phyloP scores from a whole-genome alignment of 1,284 basidiomycete genomes.

The Erythrobasidium hasegawianum region DNA sequence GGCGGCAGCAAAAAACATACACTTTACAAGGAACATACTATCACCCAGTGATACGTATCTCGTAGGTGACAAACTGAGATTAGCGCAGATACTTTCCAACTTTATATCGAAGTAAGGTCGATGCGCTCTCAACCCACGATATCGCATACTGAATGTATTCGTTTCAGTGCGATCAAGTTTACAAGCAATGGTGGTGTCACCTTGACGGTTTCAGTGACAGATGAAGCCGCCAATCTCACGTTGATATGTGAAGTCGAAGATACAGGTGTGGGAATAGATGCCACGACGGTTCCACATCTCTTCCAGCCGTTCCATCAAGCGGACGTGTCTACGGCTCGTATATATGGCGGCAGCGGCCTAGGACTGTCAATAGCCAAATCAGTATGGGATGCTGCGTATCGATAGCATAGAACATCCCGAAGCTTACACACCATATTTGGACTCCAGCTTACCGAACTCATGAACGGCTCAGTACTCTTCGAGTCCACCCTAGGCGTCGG shows the following conservation, averaged over 20 bases:
- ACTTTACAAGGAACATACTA: slow-evolving; percentile 45
- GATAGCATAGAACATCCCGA: neutral
- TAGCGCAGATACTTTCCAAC: slow-evolving; percentile 41
- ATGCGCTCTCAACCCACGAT: slow-evolving; percentile 34
- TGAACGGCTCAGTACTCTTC: slow-evolving; percentile 40
- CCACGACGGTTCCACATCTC: slow-evolving; percentile 45
- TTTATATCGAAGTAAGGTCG: slow-evolving; percentile 36
- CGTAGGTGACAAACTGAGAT: slow-evolving; percentile 42
- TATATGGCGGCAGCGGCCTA: slow-evolving; percentile 43
- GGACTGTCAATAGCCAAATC: slow-evolving; percentile 46
- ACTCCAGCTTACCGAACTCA: slow-evolving; percentile 43
- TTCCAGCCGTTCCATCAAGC: slow-evolving; percentile 50
- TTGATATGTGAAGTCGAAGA: slow-evolving; percentile 48
- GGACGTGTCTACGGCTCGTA: slow-evolving; percentile 37
- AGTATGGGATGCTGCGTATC: neutral
- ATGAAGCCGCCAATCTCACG: slow-evolving; percentile 43
- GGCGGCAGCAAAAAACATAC: slow-evolving; percentile 48
- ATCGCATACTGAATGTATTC: neutral
- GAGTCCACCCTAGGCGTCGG: slow-evolving; percentile 37
- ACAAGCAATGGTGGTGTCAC: slow-evolving; percentile 47
- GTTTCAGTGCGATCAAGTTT: slow-evolving; percentile 49
- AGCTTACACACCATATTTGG: neutral
- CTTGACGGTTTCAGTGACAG: slow-evolving; percentile 44
- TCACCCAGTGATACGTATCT: slow-evolving; percentile 29
- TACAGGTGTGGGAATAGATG: slow-evolving; percentile 49